Percentiles rank a stretch among this genome's conserved stretches.
phyloP scores from a whole-genome alignment of 768 basidiomycete genomes.

The Coprinopsis strossmayeri region DNA sequence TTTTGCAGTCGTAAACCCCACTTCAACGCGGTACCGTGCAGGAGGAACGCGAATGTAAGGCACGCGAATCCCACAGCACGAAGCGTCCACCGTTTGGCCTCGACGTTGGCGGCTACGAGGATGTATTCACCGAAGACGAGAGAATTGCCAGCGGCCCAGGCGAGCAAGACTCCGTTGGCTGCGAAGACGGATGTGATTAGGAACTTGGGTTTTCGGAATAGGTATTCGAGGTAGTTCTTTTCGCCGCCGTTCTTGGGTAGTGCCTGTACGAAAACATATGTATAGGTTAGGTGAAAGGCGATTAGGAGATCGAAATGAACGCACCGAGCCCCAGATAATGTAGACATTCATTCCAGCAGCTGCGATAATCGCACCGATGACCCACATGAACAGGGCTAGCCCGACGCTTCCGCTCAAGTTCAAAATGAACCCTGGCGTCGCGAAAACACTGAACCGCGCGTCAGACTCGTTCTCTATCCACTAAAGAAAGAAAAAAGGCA shows the following conservation, averaged over 20 bases:
- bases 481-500: too few relatives aligned
- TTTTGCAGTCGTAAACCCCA: constrained; percentile 61
- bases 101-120: constrained; percentile 25
- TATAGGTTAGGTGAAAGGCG: not conserved
- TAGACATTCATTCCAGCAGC: constrained; percentile 35
- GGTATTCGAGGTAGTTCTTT: constrained; percentile 63
- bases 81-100: constrained; percentile 25
- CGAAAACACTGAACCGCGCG: constrained; percentile 27
- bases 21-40: constrained; percentile 41
- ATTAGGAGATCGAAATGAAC: too few relatives aligned
- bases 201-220: constrained; percentile 50
- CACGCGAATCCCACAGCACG: constrained; percentile 30
- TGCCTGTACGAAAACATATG: constrained; percentile 25
- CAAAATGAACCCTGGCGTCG: constrained; percentile 35
- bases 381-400: constrained; percentile 36
- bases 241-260: constrained; percentile 66
- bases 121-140: constrained; percentile 57
- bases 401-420: constrained; percentile 34
- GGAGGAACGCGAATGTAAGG: constrained; percentile 27
- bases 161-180: constrained; percentile 41
- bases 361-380: constrained; percentile 34
- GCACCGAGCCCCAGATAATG: constrained; percentile 32
- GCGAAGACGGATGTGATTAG: constrained; percentile 53
- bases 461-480: too few relatives aligned
- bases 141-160: constrained; percentile 37